phyloP scores from a whole-genome alignment of 2,329 filamentous ascomycete genomes.

The Tolypocladium inflatum region DNA sequence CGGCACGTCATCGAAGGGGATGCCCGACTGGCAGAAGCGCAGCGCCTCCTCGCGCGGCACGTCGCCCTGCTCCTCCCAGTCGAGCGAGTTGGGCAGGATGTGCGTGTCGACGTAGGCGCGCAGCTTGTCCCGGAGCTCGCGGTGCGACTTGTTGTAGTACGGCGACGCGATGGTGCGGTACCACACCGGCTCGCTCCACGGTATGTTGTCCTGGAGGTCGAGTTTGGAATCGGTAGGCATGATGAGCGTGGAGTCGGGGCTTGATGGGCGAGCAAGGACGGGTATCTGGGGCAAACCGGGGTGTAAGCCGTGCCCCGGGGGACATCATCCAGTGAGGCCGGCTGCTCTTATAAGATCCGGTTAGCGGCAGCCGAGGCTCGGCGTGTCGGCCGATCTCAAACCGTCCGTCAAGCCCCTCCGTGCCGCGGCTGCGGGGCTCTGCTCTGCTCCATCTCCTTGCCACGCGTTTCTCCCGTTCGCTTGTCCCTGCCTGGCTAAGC shows the following conservation, averaged over 20 bases:
- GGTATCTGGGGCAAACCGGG: not conserved
- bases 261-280: too few species aligned
- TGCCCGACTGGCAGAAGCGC: conserved; percentile 28
- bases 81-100: conserved; percentile 46
- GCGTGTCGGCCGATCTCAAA: not conserved
- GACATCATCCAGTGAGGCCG: not conserved
- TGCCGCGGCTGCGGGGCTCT: not conserved
- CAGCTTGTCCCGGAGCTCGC: conserved; percentile 44
- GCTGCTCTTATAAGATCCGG: not conserved
- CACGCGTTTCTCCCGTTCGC: too few species aligned
- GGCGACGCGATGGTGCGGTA: conserved; percentile 25
- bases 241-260: not conserved
- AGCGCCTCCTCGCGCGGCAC: conserved; percentile 33
- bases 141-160: conserved; percentile 56
- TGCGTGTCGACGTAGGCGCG: conserved; percentile 50
- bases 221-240: conserved; percentile 10
- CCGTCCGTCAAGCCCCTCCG: not conserved
- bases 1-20: conserved; percentile 24
- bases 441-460: too few species aligned
- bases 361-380: not conserved
- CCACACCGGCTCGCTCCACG: conserved; percentile 19
- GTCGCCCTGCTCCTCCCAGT: conserved; percentile 52
- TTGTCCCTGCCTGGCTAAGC: too few species aligned
- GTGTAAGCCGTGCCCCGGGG: not conserved
- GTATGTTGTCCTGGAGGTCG: conserved; percentile 8